A percentile compares a stretch with the other conserved stretches of the same genome.
Evolutionary conservation across 1,139 yeast genomes (phyloP).

Genomic region (Taphrina confusa): DNA sequence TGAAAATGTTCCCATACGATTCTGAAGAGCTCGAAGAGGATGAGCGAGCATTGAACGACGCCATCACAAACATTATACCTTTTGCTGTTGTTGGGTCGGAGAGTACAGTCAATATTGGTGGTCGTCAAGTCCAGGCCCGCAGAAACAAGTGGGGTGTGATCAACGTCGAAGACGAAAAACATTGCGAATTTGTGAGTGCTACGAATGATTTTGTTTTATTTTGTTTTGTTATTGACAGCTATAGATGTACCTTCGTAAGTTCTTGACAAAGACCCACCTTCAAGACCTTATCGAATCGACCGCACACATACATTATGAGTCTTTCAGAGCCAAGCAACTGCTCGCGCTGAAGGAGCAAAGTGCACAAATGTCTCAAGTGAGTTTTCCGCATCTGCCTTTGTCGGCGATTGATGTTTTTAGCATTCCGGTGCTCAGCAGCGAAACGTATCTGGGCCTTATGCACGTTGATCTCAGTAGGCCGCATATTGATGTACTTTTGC

Average conservation of each 20-base stretch:
- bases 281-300: constrained; percentile 96
- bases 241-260: constrained; percentile 70
- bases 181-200: constrained; percentile 76
- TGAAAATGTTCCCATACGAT: constrained; percentile 86
- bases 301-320: constrained; percentile 82
- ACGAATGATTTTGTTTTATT: background rate
- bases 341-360: constrained; percentile 80
- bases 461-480: no score
- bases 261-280: constrained; percentile 89
- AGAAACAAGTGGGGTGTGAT: constrained; percentile 93
- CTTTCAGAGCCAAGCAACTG: constrained; percentile 89
- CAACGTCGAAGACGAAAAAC: constrained; percentile 80
- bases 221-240: background rate
- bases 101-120: constrained; percentile 64
- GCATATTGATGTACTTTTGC: no score
- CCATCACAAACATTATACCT: constrained; percentile 60
- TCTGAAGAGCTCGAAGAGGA: constrained; percentile 75
- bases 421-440: constrained; percentile 11
- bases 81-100: constrained; percentile 97
- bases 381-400: background rate
- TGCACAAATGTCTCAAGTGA: constrained; percentile 30
- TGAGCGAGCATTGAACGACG: constrained; percentile 48
- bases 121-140: constrained; percentile 83
- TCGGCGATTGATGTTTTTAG: background rate
- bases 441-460: constrained; percentile 21